A percentile compares a stretch with the other conserved stretches of the same genome.
phyloP scores from a whole-genome alignment of 257 asterid species.

The Petunia secreta region DNA sequence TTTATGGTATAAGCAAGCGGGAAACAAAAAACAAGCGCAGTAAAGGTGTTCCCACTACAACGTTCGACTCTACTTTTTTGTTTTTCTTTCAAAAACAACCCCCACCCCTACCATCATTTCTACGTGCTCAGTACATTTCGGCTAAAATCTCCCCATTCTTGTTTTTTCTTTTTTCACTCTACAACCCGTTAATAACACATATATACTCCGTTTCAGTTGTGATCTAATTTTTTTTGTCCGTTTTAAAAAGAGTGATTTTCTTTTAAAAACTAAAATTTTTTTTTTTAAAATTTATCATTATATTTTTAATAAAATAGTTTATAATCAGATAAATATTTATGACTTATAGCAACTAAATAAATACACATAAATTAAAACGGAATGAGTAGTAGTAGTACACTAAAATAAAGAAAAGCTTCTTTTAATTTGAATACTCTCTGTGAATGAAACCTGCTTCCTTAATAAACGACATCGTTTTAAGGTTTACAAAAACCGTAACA shows the following conservation, averaged over 20 bases:
- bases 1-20: conserved; percentile 19
- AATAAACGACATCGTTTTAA: neutral
- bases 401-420: neutral
- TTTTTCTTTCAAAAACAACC: conserved; percentile 13
- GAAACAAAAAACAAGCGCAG: neutral
- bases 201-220: too few species aligned
- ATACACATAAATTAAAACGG: too few species aligned
- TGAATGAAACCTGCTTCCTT: neutral
- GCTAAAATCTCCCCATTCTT: neutral
- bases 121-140: conserved; percentile 20
- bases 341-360: too few species aligned
- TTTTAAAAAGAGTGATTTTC: too few species aligned
- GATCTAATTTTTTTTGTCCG: too few species aligned
- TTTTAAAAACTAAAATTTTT: too few species aligned
- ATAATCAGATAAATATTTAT: too few species aligned
- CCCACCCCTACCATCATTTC: conserved; percentile 1
- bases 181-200: neutral
- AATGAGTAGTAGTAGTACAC: too few species aligned
- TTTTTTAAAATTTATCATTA: too few species aligned
- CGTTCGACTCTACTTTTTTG: conserved; percentile 43
- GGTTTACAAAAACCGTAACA: neutral
- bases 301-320: too few species aligned
- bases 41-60: conserved; percentile 43
- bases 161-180: neutral
- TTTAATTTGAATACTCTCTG: neutral